phyloP scores from a whole-genome alignment of 129 eudicot genomes.

The Flaveria ramosissima region DNA sequence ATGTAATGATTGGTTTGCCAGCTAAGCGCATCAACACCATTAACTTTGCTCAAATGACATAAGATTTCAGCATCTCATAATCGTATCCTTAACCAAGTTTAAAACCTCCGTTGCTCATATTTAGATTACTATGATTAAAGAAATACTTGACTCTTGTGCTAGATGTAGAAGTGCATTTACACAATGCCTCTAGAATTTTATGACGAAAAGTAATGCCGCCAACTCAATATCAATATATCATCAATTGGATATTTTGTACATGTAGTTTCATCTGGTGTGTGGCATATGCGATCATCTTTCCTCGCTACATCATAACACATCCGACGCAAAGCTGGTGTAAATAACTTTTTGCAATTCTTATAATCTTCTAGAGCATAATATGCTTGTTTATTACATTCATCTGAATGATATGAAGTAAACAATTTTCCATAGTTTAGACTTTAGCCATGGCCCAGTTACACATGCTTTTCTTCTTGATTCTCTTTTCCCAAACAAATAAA shows the following conservation, averaged over 20 bases:
- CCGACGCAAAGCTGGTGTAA: too few species aligned
- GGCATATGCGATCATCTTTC: not conserved
- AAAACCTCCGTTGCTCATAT: not conserved
- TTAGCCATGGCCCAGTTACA: too few species aligned
- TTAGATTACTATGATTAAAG: not conserved
- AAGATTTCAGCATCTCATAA: too few species aligned
- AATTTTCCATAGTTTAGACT: too few species aligned
- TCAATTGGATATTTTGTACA: not conserved
- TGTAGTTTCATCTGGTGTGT: not conserved
- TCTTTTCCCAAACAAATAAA: too few species aligned
- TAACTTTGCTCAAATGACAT: not conserved
- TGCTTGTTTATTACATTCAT: not conserved
- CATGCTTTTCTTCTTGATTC: too few species aligned
- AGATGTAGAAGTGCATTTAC: not conserved
- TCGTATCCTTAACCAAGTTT: not conserved
- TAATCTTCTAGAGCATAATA: not conserved
- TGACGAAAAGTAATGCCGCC: too few species aligned
- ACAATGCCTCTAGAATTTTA: too few species aligned
- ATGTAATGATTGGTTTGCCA: not conserved
- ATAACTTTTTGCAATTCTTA: not conserved
- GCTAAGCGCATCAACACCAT: not conserved
- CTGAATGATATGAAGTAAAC: not conserved
- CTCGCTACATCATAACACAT: not conserved
- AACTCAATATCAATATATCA: not conserved
- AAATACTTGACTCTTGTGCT: not conserved